Evolutionary conservation across 352 stramenopile species (phyloP).

Genomic region (Globisporangium viniferum): DNA sequence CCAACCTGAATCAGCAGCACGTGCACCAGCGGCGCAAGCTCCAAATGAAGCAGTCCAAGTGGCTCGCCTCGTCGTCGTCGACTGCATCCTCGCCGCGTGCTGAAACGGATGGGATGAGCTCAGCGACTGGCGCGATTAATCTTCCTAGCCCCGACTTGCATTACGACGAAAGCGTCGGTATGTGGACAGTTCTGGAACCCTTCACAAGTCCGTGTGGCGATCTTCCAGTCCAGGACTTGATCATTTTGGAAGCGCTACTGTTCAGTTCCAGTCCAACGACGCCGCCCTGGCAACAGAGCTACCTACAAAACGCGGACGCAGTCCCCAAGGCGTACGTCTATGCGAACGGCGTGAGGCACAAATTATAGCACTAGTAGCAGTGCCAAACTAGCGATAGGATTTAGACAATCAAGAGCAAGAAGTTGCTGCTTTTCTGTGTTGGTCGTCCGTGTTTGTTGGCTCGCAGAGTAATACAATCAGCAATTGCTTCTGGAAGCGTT

Average conservation of each 20-base stretch:
- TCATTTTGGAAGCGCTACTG: constrained; percentile 11
- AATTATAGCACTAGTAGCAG: background rate
- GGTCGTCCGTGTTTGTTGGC: too few relatives aligned
- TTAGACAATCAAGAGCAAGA: too few relatives aligned
- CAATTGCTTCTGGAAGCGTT: too few relatives aligned
- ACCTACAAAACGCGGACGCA: background rate
- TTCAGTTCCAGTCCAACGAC: constrained; percentile 1
- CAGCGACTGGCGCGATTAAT: background rate
- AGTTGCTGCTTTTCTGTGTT: too few relatives aligned
- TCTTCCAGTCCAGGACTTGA: constrained; percentile 4
- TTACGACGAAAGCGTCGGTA: background rate
- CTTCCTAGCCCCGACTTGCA: background rate
- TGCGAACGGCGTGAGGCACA: background rate
- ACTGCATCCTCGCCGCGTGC: background rate
- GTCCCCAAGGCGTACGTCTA: background rate
- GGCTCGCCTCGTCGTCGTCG: background rate
- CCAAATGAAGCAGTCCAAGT: background rate
- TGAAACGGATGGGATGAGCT: background rate
- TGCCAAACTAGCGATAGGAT: background rate
- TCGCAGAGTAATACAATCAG: too few relatives aligned
- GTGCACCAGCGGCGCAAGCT: constrained; percentile 29
- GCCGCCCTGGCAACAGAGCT: background rate
- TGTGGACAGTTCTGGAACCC: constrained; percentile 4
- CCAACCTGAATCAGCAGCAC: constrained; percentile 39
- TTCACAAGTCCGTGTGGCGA: constrained; percentile 11